Percentiles rank a stretch among this genome's conserved stretches.
phyloP scores from a whole-genome alignment of 2,329 filamentous ascomycete species.

The Beauveria caledonica region DNA sequence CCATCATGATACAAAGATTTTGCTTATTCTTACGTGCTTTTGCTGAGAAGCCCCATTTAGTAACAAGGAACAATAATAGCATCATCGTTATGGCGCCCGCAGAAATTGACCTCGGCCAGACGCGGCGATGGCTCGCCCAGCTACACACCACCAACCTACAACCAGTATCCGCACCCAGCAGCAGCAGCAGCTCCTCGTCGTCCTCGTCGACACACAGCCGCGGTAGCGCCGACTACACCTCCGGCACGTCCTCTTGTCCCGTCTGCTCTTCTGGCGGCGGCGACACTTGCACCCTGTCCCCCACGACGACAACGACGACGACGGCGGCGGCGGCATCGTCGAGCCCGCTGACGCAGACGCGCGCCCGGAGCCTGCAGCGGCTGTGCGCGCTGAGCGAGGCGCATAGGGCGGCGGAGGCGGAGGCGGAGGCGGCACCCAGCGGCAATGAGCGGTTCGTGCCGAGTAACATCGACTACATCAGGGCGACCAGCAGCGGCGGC shows the following conservation, averaged over 20 bases:
- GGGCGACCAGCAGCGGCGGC: not conserved
- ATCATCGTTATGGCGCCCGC: slow-evolving; percentile 2
- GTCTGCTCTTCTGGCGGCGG: not conserved
- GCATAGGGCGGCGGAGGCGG: not conserved
- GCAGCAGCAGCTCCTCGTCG: not conserved
- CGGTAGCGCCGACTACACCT: not conserved
- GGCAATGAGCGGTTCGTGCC: not conserved
- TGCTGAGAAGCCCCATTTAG: too few relatives aligned
- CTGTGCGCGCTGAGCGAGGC: slow-evolving; percentile 1
- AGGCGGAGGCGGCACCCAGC: too few relatives aligned
- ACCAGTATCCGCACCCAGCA: not conserved
- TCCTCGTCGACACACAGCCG: not conserved
- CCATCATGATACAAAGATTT: too few relatives aligned
- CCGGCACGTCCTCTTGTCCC: not conserved
- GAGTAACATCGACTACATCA: slow-evolving; percentile 2
- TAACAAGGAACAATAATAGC: not conserved
- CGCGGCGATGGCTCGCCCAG: slow-evolving; percentile 1
- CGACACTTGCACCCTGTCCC: not conserved
- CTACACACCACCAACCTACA: slow-evolving; percentile 5
- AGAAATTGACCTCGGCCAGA: slow-evolving; percentile 2
- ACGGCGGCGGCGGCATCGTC: not conserved
- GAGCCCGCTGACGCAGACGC: not conserved
- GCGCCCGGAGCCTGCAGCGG: slow-evolving; percentile 4
- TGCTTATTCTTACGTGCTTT: not conserved
- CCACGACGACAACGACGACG: not conserved